Evolutionary conservation across 23 red algal genomes (phyloP).

Genomic region (Gracilaria vermiculophylla): DNA sequence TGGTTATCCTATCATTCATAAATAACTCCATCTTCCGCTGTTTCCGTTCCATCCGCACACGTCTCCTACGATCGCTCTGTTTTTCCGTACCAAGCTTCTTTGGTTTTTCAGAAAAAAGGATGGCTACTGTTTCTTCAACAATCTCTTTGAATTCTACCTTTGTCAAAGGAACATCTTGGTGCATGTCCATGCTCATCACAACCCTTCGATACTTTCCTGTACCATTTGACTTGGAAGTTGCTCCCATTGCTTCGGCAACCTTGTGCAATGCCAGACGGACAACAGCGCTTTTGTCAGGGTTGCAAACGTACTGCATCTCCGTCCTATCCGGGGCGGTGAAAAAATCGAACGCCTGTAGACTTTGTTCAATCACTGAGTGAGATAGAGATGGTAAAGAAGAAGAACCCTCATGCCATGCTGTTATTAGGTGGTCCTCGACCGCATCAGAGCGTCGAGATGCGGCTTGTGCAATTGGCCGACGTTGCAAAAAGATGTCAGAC

Average conservation of each 20-base stretch:
- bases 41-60: background rate
- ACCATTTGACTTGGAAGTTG: background rate
- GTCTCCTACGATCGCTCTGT: background rate
- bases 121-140: background rate
- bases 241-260: conserved; percentile 29
- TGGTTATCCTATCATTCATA: conserved; percentile 3
- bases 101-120: background rate
- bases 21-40: background rate
- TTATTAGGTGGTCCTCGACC: too few relatives aligned
- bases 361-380: background rate
- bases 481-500: too few relatives aligned
- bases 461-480: too few relatives aligned
- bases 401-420: background rate
- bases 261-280: conserved; percentile 30
- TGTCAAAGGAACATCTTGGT: background rate
- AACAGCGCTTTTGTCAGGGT: background rate
- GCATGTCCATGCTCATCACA: conserved; percentile 11
- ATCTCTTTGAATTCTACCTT: background rate
- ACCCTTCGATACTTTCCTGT: conserved; percentile 6
- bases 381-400: background rate
- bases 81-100: background rate
- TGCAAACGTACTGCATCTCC: background rate
- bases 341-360: background rate
- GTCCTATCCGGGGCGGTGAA: background rate
- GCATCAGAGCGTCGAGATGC: too few relatives aligned